Percentiles rank a stretch among this genome's conserved stretches.
phyloP scores from a whole-genome alignment of 1,284 basidiomycete genomes.

The Cutaneotrichosporon cyanovorans region DNA sequence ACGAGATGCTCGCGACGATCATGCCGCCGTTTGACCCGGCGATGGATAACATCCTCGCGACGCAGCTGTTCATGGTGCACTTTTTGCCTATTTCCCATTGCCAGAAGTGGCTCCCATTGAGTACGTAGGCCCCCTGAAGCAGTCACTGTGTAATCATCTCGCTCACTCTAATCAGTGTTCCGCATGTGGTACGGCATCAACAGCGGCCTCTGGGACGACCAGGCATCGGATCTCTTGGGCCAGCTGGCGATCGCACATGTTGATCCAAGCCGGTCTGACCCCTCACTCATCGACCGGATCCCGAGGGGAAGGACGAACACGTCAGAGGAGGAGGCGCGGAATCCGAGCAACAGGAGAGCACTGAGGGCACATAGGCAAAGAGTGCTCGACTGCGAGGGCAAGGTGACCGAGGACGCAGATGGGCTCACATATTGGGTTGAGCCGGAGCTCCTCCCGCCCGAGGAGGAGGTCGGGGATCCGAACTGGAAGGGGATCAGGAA shows the following conservation, averaged over 20 bases:
- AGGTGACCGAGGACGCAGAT: slow-evolving; percentile 52
- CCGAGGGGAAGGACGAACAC: slow-evolving; percentile 45
- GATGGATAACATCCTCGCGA: slow-evolving; percentile 67
- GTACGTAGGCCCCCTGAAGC: slow-evolving; percentile 20
- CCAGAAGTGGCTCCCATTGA: slow-evolving; percentile 68
- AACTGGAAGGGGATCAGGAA: slow-evolving; percentile 71
- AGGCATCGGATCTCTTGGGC: slow-evolving; percentile 62
- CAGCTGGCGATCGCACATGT: slow-evolving; percentile 65
- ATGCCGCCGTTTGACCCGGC: slow-evolving; percentile 63
- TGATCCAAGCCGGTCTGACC: slow-evolving; percentile 64
- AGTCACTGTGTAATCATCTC: too few species aligned
- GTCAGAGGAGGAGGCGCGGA: slow-evolving; percentile 30
- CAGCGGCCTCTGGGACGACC: slow-evolving; percentile 74
- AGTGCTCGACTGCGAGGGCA: slow-evolving; percentile 30
- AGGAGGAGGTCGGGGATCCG: slow-evolving; percentile 57
- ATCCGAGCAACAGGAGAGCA: slow-evolving; percentile 22
- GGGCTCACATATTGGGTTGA: slow-evolving; percentile 44
- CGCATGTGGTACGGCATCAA: slow-evolving; percentile 75
- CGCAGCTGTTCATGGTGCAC: slow-evolving; percentile 71
- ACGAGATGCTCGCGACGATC: slow-evolving; percentile 72
- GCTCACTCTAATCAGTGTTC: slow-evolving; percentile 51
- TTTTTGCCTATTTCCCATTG: slow-evolving; percentile 72
- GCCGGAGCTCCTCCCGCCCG: slow-evolving; percentile 34
- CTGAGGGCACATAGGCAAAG: slow-evolving; percentile 26
- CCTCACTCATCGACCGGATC: slow-evolving; percentile 55